These are phyloP conservation scores for Halophytophthora polymorphica DNA, from an alignment of 352 stramenopile species.

Conservation along the genomic window DNA sequence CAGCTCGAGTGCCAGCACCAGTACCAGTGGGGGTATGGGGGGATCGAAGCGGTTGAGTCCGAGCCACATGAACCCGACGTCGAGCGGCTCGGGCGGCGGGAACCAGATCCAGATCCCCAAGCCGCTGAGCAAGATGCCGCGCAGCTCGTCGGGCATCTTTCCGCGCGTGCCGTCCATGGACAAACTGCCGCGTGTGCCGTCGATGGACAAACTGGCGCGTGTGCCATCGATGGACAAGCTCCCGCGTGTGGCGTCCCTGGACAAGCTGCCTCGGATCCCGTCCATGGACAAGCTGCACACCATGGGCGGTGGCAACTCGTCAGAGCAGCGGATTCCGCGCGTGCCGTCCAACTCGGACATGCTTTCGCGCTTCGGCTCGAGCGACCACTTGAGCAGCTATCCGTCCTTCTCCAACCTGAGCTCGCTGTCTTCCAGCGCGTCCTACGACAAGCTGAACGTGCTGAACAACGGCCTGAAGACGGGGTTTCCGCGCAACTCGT, in stretches of 20 bases:
- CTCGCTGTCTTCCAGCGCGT: slow-evolving; percentile 57
- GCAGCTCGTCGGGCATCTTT: slow-evolving; percentile 78
- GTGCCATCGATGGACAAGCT: slow-evolving; percentile 65
- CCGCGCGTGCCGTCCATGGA: slow-evolving; percentile 73
- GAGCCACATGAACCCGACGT: slow-evolving; percentile 26
- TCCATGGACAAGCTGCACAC: slow-evolving; percentile 68
- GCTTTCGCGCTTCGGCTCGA: slow-evolving; percentile 64
- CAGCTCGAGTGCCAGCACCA: slow-evolving; percentile 11
- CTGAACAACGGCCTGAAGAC: slow-evolving; percentile 43
- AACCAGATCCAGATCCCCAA: slow-evolving; percentile 78
- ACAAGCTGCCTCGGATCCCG: slow-evolving; percentile 62
- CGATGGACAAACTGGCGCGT: slow-evolving; percentile 55
- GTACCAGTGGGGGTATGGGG: slow-evolving; percentile 7
- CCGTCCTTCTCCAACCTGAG: slow-evolving; percentile 77
- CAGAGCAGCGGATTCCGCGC: slow-evolving; percentile 46
- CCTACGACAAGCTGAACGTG: slow-evolving; percentile 72
- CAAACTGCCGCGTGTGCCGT: slow-evolving; percentile 37
- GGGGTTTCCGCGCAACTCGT: slow-evolving; percentile 78
- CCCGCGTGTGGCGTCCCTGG: slow-evolving; percentile 62
- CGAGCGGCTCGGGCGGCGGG: slow-evolving; percentile 27
- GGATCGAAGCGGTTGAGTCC: slow-evolving; percentile 55
- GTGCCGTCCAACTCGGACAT: slow-evolving; percentile 72
- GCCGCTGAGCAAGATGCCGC: slow-evolving; percentile 73
- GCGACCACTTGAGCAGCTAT: slow-evolving; percentile 69
- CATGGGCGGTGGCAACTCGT: slow-evolving; percentile 29